Evolutionary conservation across 163 green algal genomes (phyloP).

Genomic region (Chlorella variabilis): DNA sequence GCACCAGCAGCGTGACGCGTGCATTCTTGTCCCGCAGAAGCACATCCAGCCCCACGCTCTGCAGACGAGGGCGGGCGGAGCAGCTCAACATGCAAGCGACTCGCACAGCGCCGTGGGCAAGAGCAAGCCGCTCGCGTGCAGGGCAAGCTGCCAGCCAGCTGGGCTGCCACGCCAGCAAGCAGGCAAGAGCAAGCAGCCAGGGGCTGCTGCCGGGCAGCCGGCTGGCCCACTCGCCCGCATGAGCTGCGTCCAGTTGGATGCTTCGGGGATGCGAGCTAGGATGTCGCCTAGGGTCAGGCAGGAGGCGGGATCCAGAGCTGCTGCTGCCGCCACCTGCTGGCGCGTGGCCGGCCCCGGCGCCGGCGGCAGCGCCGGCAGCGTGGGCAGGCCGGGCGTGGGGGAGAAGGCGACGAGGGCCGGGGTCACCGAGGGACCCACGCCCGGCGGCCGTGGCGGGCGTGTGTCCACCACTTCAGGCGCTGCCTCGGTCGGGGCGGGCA

Average conservation of each 20-base stretch:
- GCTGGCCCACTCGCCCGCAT: conserved; percentile 14
- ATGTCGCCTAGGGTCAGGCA: conserved; percentile 34
- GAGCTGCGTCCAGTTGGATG: conserved; percentile 34
- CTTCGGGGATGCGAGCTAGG: conserved; percentile 42
- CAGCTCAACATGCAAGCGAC: not conserved
- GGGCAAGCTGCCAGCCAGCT: too few species aligned
- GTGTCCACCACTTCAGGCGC: conserved; percentile 10
- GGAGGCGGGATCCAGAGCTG: not conserved
- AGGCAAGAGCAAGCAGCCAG: too few species aligned
- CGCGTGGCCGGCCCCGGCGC: not conserved
- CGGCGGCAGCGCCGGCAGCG: not conserved
- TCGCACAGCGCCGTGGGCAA: too few species aligned
- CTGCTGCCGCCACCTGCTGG: not conserved
- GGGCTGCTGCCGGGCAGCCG: too few species aligned
- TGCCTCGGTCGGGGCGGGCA: not conserved
- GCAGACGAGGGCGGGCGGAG: not conserved
- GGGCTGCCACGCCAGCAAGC: too few species aligned
- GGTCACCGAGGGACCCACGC: conserved; percentile 20
- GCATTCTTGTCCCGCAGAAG: conserved; percentile 23
- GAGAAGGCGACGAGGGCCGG: conserved; percentile 22
- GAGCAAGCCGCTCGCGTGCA: too few species aligned
- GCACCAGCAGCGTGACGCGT: conserved; percentile 42
- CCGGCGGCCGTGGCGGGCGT: conserved; percentile 16
- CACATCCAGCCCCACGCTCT: conserved; percentile 32
- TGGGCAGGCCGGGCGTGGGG: conserved; percentile 7